Percentiles rank a stretch among this genome's conserved stretches.
phyloP scores from a whole-genome alignment of 768 basidiomycete species.

The Suillus spraguei region DNA sequence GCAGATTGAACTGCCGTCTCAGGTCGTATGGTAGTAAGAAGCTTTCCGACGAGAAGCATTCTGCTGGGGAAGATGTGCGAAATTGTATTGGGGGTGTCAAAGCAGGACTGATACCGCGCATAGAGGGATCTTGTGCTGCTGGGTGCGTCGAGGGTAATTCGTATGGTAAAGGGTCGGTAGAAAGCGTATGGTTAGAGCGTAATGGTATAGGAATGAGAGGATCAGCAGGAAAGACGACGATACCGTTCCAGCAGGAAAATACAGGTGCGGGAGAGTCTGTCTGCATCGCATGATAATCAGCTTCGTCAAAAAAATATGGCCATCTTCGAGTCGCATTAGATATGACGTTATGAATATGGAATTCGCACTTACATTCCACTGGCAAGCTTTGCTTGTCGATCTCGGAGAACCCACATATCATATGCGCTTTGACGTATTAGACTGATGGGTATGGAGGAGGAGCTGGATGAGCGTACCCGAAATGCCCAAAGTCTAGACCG shows the following conservation, averaged over 20 bases:
- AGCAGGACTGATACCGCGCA: constrained; percentile 29
- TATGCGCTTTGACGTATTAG: constrained; percentile 27
- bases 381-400: constrained; percentile 33
- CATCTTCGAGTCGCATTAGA: constrained; percentile 23
- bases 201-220: constrained; percentile 41
- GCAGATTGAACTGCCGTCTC: constrained; percentile 39
- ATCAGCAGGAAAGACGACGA: constrained; percentile 42
- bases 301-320: constrained; percentile 47
- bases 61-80: constrained; percentile 28
- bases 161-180: constrained; percentile 29
- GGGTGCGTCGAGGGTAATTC: constrained; percentile 35
- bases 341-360: neutral
- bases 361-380: constrained; percentile 8
- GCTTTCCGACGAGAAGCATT: constrained; percentile 42
- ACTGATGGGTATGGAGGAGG: no score
- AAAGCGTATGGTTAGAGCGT: constrained; percentile 41
- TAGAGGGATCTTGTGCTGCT: constrained; percentile 16
- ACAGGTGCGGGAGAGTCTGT: constrained; percentile 44
- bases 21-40: constrained; percentile 47
- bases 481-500: constrained; percentile 40
- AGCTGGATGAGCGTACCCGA: constrained; percentile 25
- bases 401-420: constrained; percentile 41
- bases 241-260: constrained; percentile 49
- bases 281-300: constrained; percentile 36
- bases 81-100: constrained; percentile 36